A percentile compares a stretch with the other conserved stretches of the same genome.
Evolutionary conservation across 2,329 filamentous ascomycete species (phyloP).

Genomic region (Pestalotiopsis fici): DNA sequence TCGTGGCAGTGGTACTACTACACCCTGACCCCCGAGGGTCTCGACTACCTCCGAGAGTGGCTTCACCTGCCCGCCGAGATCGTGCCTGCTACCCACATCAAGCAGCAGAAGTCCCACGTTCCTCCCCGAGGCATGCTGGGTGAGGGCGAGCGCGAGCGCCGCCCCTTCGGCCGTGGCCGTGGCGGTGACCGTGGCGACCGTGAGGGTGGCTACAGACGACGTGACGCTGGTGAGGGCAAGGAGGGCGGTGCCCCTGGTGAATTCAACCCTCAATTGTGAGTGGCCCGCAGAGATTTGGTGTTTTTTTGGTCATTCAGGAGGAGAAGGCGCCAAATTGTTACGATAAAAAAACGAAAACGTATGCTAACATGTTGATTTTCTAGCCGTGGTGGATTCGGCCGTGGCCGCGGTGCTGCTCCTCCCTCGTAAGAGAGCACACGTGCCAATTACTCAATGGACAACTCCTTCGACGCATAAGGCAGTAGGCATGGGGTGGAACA

Average conservation of each 20-base stretch:
- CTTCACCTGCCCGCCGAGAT: slow-evolving; percentile 99
- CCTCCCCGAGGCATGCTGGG: slow-evolving; percentile 98
- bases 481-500: slow-evolving; percentile 22
- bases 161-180: slow-evolving; percentile 80
- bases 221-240: slow-evolving; percentile 84
- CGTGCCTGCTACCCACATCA: slow-evolving; percentile 99
- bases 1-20: slow-evolving; percentile 99
- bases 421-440: slow-evolving; percentile 56
- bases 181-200: slow-evolving; percentile 58
- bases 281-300: slow-evolving; percentile 19
- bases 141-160: slow-evolving; percentile 78
- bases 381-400: slow-evolving; percentile 85
- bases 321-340: slow-evolving; percentile 5
- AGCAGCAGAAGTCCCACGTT: slow-evolving; percentile 98
- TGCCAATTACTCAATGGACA: slow-evolving; percentile 39
- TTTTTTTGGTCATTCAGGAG: background rate
- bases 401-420: slow-evolving; percentile 80
- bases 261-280: slow-evolving; percentile 88
- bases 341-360: background rate
- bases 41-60: slow-evolving; percentile 99
- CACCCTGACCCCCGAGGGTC: slow-evolving; percentile 98
- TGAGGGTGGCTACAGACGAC: slow-evolving; percentile 86
- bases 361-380: slow-evolving; percentile 33
- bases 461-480: slow-evolving; percentile 32
- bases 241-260: slow-evolving; percentile 90